Evolutionary conservation across 768 basidiomycete species (phyloP), one percentile per base, ranked within the genome.

Genomic region (Agaricus sinodeliciosus): DNA sequence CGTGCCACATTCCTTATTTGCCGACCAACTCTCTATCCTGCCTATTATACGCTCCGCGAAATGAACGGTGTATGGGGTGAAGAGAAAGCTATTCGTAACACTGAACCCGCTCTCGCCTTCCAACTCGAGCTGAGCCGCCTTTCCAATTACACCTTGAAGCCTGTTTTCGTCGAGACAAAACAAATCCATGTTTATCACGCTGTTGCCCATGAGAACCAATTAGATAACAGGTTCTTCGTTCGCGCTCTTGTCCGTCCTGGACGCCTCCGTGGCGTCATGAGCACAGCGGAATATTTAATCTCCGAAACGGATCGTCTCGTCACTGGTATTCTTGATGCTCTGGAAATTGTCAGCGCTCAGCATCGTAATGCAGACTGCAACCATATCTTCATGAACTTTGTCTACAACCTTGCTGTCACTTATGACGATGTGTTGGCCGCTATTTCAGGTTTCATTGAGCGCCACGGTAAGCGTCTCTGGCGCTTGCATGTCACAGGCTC

Each of bases 101-200:
- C 96, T 55, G 96, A 99, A 66, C 96, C 96, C 18, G 96, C 96
- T 22, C 77, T 98, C 39, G 96, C 96, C 27, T 97, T 91, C 82
- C 96, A 98, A 70, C 79, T 99, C 47, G 96, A 99, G 66, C 85
- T 99, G 55, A 90, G 87, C 68, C 92, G 96, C 43, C 79, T 99
- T 51, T 95, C 94, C 13, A 90, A 94, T 76, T 98, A 97, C 75
- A 93, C 94, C 67, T 80, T 99, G 65, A 89, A 82, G 37, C 95
- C 96, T n/a, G 85, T 86, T 72, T 94, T 94, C 65, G 92, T 93
- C 43, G 94, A 98, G 71, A 89, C 91, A 71, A 89, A 95, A 66
- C 95, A 98, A 70, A 90, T 98, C 45, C 96, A 98, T 71, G 90
- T 99, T 63, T 98, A 99, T 71, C 93, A 95, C 62, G 94, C 88